A percentile compares a stretch with the other conserved stretches of the same genome.
phyloP scores from a whole-genome alignment of 805 yeast genomes.

The Blastobotrys robertii region DNA sequence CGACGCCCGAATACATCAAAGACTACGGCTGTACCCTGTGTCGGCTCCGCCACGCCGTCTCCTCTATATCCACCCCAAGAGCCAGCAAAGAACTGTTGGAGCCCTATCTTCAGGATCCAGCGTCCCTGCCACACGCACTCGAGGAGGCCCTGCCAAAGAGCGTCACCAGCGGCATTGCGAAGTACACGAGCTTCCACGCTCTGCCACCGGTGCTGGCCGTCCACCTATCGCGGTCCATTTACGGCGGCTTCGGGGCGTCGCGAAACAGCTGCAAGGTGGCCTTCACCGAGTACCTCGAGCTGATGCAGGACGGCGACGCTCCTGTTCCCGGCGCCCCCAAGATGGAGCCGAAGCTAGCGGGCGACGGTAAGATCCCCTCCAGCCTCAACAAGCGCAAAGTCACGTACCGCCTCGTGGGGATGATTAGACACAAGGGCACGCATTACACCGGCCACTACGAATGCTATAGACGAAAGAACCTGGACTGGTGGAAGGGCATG shows the following conservation, averaged over 20 bases:
- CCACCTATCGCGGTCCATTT: conserved; percentile 83
- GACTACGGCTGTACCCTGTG: conserved; percentile 71
- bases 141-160: conserved; percentile 29
- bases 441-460: conserved; percentile 88
- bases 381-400: conserved; percentile 14
- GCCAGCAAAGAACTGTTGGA: conserved; percentile 30
- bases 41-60: conserved; percentile 30
- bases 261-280: conserved; percentile 68
- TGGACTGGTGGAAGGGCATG: conserved; percentile 17
- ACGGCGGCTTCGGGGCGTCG: conserved; percentile 52
- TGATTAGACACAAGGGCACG: conserved; percentile 80
- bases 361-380: background rate
- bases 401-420: conserved; percentile 54
- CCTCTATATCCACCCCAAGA: conserved; percentile 7
- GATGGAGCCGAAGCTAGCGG: background rate
- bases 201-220: conserved; percentile 66
- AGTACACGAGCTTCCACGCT: conserved; percentile 48
- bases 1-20: conserved; percentile 61
- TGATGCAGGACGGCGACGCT: conserved; percentile 17
- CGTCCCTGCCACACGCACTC: conserved; percentile 33
- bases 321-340: background rate
- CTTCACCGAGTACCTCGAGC: conserved; percentile 49
- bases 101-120: conserved; percentile 41
- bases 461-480: conserved; percentile 61
- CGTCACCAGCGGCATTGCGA: conserved; percentile 57